Percentiles rank a stretch among this genome's conserved stretches.
Conservation (phyloP, 768 basidiomycete genomes). For the Suillus lakei region DNA sequence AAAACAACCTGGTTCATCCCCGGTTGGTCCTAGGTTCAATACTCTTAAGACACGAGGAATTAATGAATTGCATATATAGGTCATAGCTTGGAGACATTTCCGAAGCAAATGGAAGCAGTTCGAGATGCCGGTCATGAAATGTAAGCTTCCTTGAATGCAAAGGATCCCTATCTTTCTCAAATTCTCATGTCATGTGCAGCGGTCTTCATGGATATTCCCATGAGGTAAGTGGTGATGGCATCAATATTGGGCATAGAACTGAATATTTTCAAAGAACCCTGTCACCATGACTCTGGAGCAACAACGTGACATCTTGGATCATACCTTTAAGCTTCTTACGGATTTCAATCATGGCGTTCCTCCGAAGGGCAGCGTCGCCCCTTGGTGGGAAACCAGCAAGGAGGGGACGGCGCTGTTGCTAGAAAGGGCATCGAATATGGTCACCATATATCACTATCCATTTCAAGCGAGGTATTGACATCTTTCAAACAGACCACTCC, state of each 20-base stretch:
- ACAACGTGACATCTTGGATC: slow-evolving; percentile 71
- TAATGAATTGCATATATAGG: slow-evolving; percentile 38
- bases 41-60: not conserved
- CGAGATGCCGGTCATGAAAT: slow-evolving; percentile 78
- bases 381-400: slow-evolving; percentile 81
- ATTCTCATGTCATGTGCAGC: slow-evolving; percentile 31
- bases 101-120: slow-evolving; percentile 68
- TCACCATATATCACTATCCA: slow-evolving; percentile 23
- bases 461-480: slow-evolving; percentile 19
- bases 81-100: slow-evolving; percentile 78
- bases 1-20: slow-evolving; percentile 78
- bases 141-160: slow-evolving; percentile 31
- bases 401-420: slow-evolving; percentile 68
- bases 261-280: slow-evolving; percentile 51
- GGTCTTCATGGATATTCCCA: slow-evolving; percentile 76
- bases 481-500: slow-evolving; percentile 52
- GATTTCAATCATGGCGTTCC: slow-evolving; percentile 64
- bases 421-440: slow-evolving; percentile 80
- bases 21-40: slow-evolving; percentile 37
- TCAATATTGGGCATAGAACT: not conserved
- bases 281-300: slow-evolving; percentile 62
- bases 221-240: slow-evolving; percentile 43
- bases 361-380: slow-evolving; percentile 70
- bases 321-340: slow-evolving; percentile 66
- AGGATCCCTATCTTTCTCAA: not conserved